Evolutionary conservation across 768 basidiomycete genomes (phyloP).

Genomic region (Chalciporus pseudorubinellus): DNA sequence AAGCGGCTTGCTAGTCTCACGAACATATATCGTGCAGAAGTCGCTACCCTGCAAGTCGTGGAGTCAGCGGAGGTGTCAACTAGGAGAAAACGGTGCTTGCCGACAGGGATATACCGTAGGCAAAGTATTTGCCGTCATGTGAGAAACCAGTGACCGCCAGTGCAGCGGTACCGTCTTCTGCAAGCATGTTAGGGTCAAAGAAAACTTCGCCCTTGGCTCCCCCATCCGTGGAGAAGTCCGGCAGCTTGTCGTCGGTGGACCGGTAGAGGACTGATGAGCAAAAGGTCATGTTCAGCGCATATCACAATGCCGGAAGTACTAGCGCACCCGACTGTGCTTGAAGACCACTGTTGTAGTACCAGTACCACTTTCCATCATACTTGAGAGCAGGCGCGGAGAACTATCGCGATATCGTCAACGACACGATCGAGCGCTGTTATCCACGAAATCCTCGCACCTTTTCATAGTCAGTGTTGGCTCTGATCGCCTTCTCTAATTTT

Average conservation of each 20-base stretch:
- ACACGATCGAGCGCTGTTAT: not conserved
- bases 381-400: constrained; percentile 61
- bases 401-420: constrained; percentile 33
- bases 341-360: constrained; percentile 76
- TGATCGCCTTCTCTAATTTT: constrained; percentile 58
- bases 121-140: constrained; percentile 64
- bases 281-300: not conserved
- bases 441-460: constrained; percentile 34
- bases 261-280: constrained; percentile 54
- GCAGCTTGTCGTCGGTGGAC: constrained; percentile 51
- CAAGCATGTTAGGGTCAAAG: constrained; percentile 77
- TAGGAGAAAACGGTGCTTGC: constrained; percentile 37
- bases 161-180: constrained; percentile 70
- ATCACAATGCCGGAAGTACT: not conserved
- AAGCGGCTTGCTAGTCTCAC: constrained; percentile 60
- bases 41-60: constrained; percentile 59
- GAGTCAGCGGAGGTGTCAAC: constrained; percentile 3
- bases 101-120: constrained; percentile 73
- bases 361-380: constrained; percentile 75
- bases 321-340: constrained; percentile 59
- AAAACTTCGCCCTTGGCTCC: constrained; percentile 63
- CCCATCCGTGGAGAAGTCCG: constrained; percentile 47
- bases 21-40: constrained; percentile 65
- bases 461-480: constrained; percentile 49
- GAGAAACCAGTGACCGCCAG: constrained; percentile 61